Evolutionary conservation across 2,329 filamentous ascomycete species (phyloP), one percentile per base, ranked within the genome.

Genomic region (Colletotrichum higginsianum): DNA sequence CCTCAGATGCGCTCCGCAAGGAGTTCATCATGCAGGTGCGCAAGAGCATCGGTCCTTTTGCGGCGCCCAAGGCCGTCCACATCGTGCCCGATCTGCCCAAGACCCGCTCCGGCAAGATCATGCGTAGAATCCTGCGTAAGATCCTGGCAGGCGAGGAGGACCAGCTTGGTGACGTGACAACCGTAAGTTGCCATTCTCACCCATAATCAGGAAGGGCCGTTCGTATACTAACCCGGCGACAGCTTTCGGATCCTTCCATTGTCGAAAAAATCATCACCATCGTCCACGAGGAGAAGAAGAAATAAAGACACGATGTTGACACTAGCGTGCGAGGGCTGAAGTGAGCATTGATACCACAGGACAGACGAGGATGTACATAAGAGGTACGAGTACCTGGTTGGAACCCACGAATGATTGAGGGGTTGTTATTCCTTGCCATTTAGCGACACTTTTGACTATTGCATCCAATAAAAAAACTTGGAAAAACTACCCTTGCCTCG

Each of bases 21-120:
- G 96, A 98, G 80, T 90, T 98, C 74, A 91, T 97, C 77, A 88
- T 97, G 82, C 96, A 98, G 84, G 96, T 98, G 75, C 93, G 96
- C 80, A 97, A 97, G 88, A 97, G 94, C 76, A 99, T 99, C 80
- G 96, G 96, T 15, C 96, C 96, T 4, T 99, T 99, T 80, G 96
- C 96, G 4, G 95, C 96, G 42, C 96, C 96, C 75, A 99, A 98
- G 88, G 93, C 93, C 23, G 92, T 99, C 74, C 96, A 91, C 81
- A 90, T 97, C 66, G 93, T 99, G 55, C 93, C 95, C 3, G 96
- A 99, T 81, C 89, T 99, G 75, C 96, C 96, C 78, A 98, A 99
- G 91, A 99, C 96, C 47, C 90, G 96, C 77, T 97, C 94, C 77
- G 96, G 96, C 76, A 99, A 99, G 92, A 99, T 99, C 80, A 99